phyloP scores from a whole-genome alignment of 441 rosid genomes.

The Rhodomyrtus psidioides region DNA sequence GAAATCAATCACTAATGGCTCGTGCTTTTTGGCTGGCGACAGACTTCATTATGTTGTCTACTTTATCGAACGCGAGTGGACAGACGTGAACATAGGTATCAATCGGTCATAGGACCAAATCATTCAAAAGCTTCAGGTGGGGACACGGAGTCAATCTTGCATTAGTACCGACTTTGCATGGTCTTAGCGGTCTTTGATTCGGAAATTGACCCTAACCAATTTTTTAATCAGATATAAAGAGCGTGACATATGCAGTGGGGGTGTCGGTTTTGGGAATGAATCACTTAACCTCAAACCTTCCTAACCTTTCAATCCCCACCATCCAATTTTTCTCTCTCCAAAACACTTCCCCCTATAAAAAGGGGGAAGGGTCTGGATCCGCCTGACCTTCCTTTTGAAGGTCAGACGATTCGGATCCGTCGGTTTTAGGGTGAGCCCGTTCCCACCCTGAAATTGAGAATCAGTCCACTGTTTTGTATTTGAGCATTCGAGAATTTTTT shows the following conservation, averaged over 20 bases:
- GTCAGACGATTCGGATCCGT: no score
- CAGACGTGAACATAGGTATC: not conserved
- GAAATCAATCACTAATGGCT: not conserved
- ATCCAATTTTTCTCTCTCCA: no score
- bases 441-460: not conserved
- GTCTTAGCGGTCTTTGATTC: not conserved
- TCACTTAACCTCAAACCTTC: no score
- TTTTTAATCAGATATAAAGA: no score
- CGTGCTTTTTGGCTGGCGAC: not conserved
- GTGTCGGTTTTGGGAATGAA: not conserved
- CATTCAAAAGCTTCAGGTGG: not conserved
- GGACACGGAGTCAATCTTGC: not conserved
- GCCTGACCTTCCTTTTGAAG: no score
- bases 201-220: not conserved
- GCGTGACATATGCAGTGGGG: no score
- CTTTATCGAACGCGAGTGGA: not conserved
- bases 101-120: not conserved
- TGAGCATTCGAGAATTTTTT: no score
- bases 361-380: no score
- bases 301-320: no score
- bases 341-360: no score
- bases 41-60: not conserved
- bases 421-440: not conserved
- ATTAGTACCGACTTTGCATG: not conserved
- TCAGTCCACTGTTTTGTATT: accelerated